Base-by-base conservation (phyloP, 805 yeast species). In the Metschnikowia dekortorum region DNA sequence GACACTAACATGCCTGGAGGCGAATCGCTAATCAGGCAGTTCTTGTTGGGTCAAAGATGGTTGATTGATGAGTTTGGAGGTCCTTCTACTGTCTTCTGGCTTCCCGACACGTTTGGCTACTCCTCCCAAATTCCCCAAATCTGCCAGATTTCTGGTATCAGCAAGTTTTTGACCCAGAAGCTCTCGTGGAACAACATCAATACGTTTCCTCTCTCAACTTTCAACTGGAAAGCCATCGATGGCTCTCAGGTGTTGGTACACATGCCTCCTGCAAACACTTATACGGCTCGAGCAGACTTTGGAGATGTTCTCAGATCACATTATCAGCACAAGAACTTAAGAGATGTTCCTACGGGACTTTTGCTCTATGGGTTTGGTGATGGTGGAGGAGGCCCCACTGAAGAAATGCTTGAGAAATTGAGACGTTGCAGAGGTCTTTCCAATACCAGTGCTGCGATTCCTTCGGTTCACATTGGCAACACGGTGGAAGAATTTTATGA, bases 331-430 rank as follows among this genome's bases (percentile, higher is more conserved):
- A 87, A 91, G 70, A 89, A 91, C 61, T 71, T 87, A 56, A 84
- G 89, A 50, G 81, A 83, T 53, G 90, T 84, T 49, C 92, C 87
- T 52, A 82, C 87, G 8, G 92, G 96, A 0, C 73, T 92, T 59
- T 71, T 94, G 62, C 73, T 90, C 39, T 94, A 81, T 60, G 99
- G 99, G 37, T 84, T 87, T 60, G 99, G 99, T 61, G 99, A 92
- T 65, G 99, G 99, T 60, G 99, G 99, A 54, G 99, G 99, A 56
- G 99, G 99, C 7, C 98, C 99, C 42, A 84, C 89, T 4, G 87
- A 87, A 37, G 96, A 88, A 62, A 91, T 90, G 96, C 61, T 92
- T 55, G 98, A 94, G 64, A 91, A 89, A 65, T 76, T 92, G 62
- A 82, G 98, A 63, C 83, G 98, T 59, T 85, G 92, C 65, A 80